A percentile compares a stretch with the other conserved stretches of the same genome.
Evolutionary conservation across 2,329 filamentous ascomycete genomes (phyloP).

Genomic region (Talaromyces sp.): DNA sequence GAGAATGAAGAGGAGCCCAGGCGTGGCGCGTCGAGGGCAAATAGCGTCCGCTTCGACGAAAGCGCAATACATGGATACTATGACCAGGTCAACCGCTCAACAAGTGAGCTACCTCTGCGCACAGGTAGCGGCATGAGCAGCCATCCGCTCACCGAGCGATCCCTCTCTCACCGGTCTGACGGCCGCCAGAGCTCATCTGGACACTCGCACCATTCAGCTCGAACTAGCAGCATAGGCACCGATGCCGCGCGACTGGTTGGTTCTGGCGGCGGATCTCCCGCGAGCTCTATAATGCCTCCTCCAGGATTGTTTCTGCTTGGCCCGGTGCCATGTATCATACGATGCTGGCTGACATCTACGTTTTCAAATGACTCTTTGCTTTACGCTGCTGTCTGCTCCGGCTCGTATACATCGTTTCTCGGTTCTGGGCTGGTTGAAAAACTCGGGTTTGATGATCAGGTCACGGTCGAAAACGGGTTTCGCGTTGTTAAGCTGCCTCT

Average conservation of each 20-base stretch:
- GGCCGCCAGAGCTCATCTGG: constrained; percentile 92
- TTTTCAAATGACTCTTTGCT: constrained; percentile 86
- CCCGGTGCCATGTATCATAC: constrained; percentile 86
- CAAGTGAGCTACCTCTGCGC: constrained; percentile 73
- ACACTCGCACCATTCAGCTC: constrained; percentile 69
- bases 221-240: constrained; percentile 82
- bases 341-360: constrained; percentile 88
- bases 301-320: constrained; percentile 82
- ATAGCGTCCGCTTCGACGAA: constrained; percentile 96
- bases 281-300: constrained; percentile 58
- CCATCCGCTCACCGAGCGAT: constrained; percentile 80
- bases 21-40: constrained; percentile 84
- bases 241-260: constrained; percentile 64
- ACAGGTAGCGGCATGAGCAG: constrained; percentile 75
- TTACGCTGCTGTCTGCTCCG: constrained; percentile 89
- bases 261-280: constrained; percentile 64
- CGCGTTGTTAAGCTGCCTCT: constrained; percentile 72
- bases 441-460: constrained; percentile 63
- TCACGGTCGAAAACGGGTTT: constrained; percentile 62
- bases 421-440: constrained; percentile 70
- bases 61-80: constrained; percentile 89
- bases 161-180: constrained; percentile 91
- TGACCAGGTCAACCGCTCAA: constrained; percentile 76
- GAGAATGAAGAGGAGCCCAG: constrained; percentile 82
- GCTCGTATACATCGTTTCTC: constrained; percentile 82